A percentile compares a stretch with the other conserved stretches of the same genome.
These are phyloP conservation scores for Blastobotrys illinoisensis DNA, from an alignment of 1,139 yeast species.

Conservation along the genomic window DNA sequence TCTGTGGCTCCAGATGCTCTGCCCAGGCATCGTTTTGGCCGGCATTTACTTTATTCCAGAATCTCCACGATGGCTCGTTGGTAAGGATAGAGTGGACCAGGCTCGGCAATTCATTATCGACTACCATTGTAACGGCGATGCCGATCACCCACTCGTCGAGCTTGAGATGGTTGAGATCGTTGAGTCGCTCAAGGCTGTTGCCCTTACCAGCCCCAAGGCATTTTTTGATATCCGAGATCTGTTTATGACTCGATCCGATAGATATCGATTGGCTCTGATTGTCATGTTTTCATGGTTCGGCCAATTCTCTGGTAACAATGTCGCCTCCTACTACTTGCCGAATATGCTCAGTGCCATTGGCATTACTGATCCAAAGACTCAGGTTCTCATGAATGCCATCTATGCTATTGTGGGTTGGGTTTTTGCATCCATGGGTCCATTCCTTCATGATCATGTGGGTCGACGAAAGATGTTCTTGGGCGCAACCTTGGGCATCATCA, in stretches of 20 bases:
- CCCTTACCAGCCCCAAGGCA: slow-evolving; percentile 3
- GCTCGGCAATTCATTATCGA: slow-evolving; percentile 37
- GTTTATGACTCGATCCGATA: slow-evolving; percentile 32
- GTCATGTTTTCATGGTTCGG: slow-evolving; percentile 6
- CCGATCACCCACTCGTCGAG: slow-evolving; percentile 9
- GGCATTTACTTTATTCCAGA: slow-evolving; percentile 48
- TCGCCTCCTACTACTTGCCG: slow-evolving; percentile 10
- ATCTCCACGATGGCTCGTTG: slow-evolving; percentile 56
- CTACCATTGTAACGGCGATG: slow-evolving; percentile 6
- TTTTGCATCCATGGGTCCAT: slow-evolving; percentile 11
- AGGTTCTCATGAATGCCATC: slow-evolving; percentile 5
- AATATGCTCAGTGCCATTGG: slow-evolving; percentile 10
- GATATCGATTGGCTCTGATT: slow-evolving; percentile 21
- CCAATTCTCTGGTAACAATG: slow-evolving; percentile 13
- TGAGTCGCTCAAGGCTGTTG: slow-evolving; percentile 15
- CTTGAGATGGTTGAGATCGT: slow-evolving; percentile 1
- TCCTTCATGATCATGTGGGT: slow-evolving; percentile 14
- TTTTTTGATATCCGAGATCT: slow-evolving; percentile 34
- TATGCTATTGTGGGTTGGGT: slow-evolving; percentile 7
- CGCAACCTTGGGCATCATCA: slow-evolving; percentile 5
- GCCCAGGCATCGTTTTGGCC: slow-evolving; percentile 8
- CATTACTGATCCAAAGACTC: slow-evolving; percentile 3
- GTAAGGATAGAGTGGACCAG: slow-evolving; percentile 37
- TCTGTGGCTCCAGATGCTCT: slow-evolving; percentile 13
- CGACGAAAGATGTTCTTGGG: slow-evolving; percentile 15